Evolutionary conservation across 2,329 filamentous ascomycete genomes (phyloP).

Genomic region (Penicillium sp.): DNA sequence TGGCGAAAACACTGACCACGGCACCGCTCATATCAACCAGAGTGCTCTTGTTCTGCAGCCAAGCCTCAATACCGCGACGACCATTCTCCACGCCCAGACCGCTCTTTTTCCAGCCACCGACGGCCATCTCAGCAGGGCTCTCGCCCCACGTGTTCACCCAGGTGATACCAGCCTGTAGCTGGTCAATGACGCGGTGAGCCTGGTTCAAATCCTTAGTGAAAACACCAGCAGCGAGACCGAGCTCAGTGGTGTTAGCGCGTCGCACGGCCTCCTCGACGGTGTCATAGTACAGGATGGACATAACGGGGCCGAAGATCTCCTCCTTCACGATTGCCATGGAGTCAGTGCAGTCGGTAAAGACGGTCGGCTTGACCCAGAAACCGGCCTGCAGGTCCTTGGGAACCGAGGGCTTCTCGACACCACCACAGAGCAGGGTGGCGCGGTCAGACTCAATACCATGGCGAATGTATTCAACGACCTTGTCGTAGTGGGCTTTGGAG

Average conservation of each 20-base stretch:
- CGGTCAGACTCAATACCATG: constrained; percentile 72
- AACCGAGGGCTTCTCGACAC: constrained; percentile 59
- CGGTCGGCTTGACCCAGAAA: constrained; percentile 81
- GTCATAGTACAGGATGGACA: constrained; percentile 75
- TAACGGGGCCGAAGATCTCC: constrained; percentile 87
- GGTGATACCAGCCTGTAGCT: constrained; percentile 79
- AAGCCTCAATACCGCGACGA: constrained; percentile 72
- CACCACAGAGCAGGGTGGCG: constrained; percentile 73
- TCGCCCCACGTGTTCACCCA: constrained; percentile 97
- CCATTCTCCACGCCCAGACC: constrained; percentile 88
- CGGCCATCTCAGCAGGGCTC: constrained; percentile 85
- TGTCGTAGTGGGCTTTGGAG: constrained; percentile 70
- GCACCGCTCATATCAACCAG: constrained; percentile 75
- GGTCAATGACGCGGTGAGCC: constrained; percentile 69
- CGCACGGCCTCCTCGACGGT: constrained; percentile 67
- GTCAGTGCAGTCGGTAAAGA: constrained; percentile 85
- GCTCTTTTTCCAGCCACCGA: constrained; percentile 89
- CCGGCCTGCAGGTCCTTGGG: constrained; percentile 57
- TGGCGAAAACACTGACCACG: constrained; percentile 72
- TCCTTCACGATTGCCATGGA: constrained; percentile 75
- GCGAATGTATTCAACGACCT: constrained; percentile 74
- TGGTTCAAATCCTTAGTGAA: constrained; percentile 73
- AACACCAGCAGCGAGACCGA: constrained; percentile 81
- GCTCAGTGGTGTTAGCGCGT: constrained; percentile 72
- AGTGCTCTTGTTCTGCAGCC: constrained; percentile 85